Conservation (phyloP, 2,329 filamentous ascomycete species). For the Colletotrichum sojae region DNA sequence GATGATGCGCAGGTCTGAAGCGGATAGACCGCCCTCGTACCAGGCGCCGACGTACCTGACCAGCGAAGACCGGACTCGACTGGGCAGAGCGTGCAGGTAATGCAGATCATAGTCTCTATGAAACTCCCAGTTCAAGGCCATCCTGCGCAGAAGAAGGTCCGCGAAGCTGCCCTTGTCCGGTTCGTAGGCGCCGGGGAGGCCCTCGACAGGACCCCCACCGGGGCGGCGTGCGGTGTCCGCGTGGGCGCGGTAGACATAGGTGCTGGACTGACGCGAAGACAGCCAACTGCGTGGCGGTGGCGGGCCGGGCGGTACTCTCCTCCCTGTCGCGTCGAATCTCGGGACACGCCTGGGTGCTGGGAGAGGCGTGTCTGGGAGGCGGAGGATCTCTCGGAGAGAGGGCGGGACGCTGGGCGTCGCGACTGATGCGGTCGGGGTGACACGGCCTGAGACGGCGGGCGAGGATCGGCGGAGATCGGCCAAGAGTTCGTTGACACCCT, state of each 20-base stretch:
- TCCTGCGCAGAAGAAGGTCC: constrained; percentile 63
- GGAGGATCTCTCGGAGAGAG: constrained; percentile 70
- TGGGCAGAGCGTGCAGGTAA: constrained; percentile 69
- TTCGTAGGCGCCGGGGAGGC: constrained; percentile 61
- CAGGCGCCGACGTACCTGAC: constrained; percentile 64
- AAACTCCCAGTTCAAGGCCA: constrained; percentile 69
- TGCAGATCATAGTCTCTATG: constrained; percentile 70
- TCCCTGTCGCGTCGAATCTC: constrained; percentile 62
- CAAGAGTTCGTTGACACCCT: constrained; percentile 73
- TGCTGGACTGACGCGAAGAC: constrained; percentile 47
- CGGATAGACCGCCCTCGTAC: constrained; percentile 61
- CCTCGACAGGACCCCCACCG: constrained; percentile 38
- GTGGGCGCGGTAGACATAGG: constrained; percentile 29
- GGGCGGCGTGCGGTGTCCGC: constrained; percentile 23
- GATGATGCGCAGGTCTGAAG: constrained; percentile 65
- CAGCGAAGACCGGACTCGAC: constrained; percentile 65
- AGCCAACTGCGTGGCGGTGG: constrained; percentile 72
- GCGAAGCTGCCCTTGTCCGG: constrained; percentile 65
- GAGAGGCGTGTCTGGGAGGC: constrained; percentile 70
- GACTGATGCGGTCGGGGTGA: constrained; percentile 22
- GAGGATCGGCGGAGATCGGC: constrained; percentile 67
- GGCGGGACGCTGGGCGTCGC: constrained; percentile 64
- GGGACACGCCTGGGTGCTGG: constrained; percentile 63
- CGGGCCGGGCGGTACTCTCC: constrained; percentile 70
- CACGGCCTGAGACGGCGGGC: constrained; percentile 42